These are phyloP conservation scores for Lachnellula hyalina DNA, from an alignment of 2,329 filamentous ascomycete species.

Conservation along the genomic window DNA sequence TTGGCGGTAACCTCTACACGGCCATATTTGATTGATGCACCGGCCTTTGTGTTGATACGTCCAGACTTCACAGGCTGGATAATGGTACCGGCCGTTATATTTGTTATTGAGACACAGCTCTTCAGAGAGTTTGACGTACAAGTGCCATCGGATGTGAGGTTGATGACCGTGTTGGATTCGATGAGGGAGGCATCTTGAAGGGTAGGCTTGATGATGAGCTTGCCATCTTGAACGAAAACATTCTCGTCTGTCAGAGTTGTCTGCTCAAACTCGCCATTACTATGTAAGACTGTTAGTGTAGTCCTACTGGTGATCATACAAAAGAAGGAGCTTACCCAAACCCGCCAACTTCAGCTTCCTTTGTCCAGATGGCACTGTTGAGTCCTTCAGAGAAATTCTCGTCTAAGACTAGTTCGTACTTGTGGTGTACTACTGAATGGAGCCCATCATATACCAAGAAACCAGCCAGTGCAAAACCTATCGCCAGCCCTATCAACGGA, in stretches of 20 bases:
- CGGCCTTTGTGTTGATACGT: slow-evolving; percentile 69
- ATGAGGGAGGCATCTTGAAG: slow-evolving; percentile 65
- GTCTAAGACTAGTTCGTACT: slow-evolving; percentile 47
- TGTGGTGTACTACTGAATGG: slow-evolving; percentile 65
- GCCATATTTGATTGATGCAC: slow-evolving; percentile 70
- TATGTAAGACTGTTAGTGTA: slow-evolving; percentile 28
- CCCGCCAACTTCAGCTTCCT: slow-evolving; percentile 41
- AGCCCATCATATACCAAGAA: slow-evolving; percentile 74
- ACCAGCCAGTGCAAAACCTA: slow-evolving; percentile 63
- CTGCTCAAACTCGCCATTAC: slow-evolving; percentile 76
- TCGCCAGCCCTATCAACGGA: slow-evolving; percentile 62
- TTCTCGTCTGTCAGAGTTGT: slow-evolving; percentile 71
- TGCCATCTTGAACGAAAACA: slow-evolving; percentile 63
- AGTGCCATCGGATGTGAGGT: slow-evolving; percentile 59
- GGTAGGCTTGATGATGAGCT: slow-evolving; percentile 71
- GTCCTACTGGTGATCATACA: slow-evolving; percentile 30
- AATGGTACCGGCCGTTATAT: slow-evolving; percentile 70
- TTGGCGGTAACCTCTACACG: slow-evolving; percentile 75
- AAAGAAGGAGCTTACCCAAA: slow-evolving; percentile 50
- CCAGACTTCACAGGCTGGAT: slow-evolving; percentile 74
- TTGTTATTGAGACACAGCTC: slow-evolving; percentile 67
- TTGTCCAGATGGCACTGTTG: slow-evolving; percentile 42
- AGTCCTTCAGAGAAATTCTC: slow-evolving; percentile 50
- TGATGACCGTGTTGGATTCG: slow-evolving; percentile 59
- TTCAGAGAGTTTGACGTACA: slow-evolving; percentile 58